These are phyloP conservation scores for Aureobasidium namibiae DNA, from an alignment of 2,329 filamentous ascomycete genomes.

Conservation along the genomic window DNA sequence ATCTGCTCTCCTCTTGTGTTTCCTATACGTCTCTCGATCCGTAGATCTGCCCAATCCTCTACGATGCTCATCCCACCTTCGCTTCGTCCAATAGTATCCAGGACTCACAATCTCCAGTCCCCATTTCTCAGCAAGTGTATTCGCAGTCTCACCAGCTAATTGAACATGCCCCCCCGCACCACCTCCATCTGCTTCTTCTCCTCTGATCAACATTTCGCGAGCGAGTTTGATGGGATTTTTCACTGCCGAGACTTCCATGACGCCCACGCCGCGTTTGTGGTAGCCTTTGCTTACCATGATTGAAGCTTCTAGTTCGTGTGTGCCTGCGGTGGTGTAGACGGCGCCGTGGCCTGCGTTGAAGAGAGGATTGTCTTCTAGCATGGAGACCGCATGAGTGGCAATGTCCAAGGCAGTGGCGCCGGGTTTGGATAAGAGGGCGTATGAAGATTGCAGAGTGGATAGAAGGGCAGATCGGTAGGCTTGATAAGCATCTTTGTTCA, in stretches of 20 bases:
- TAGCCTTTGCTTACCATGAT: constrained; percentile 72
- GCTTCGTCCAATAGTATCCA: constrained; percentile 70
- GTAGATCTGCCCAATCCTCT: constrained; percentile 45
- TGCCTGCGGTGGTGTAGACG: constrained; percentile 75
- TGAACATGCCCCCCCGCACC: constrained; percentile 63
- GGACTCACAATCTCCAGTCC: constrained; percentile 62
- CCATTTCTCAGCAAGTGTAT: constrained; percentile 59
- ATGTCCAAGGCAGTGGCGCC: constrained; percentile 58
- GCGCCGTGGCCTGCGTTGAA: constrained; percentile 82
- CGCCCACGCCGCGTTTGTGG: constrained; percentile 69
- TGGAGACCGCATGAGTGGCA: constrained; percentile 64
- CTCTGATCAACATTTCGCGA: constrained; percentile 58
- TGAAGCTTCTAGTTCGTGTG: constrained; percentile 78
- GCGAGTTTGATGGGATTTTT: constrained; percentile 74
- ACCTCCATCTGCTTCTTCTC: constrained; percentile 52
- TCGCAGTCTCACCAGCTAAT: constrained; percentile 58
- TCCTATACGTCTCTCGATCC: constrained; percentile 33
- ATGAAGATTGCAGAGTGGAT: constrained; percentile 26
- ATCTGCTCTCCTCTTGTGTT: constrained; percentile 28
- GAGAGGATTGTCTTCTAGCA: constrained; percentile 70
- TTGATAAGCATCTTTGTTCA: constrained; percentile 29
- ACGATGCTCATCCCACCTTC: constrained; percentile 69
- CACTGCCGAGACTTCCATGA: constrained; percentile 65
- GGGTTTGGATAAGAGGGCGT: constrained; percentile 22
- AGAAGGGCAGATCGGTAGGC: constrained; percentile 32